These are phyloP conservation scores for Lactarius evosmus DNA, from an alignment of 768 basidiomycete species.

Conservation along the genomic window DNA sequence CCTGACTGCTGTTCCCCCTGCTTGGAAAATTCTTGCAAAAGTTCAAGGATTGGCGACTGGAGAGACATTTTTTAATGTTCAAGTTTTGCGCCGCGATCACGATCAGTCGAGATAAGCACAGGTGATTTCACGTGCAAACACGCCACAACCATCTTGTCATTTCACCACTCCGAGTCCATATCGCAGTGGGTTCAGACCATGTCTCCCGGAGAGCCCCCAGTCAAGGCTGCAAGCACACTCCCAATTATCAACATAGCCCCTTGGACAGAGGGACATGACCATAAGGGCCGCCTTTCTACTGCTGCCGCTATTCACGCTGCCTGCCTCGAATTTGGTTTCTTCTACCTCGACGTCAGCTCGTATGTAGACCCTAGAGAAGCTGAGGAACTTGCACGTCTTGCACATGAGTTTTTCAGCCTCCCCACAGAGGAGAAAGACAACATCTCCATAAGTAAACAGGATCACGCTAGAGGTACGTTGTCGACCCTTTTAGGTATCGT, in stretches of 20 bases:
- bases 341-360: constrained; percentile 73
- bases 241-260: constrained; percentile 75
- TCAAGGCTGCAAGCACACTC: constrained; percentile 35
- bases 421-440: constrained; percentile 61
- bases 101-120: neutral
- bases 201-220: neutral
- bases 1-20: constrained; percentile 48
- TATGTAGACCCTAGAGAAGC: constrained; percentile 57
- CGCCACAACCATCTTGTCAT: neutral
- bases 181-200: neutral
- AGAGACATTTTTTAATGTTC: constrained; percentile 31
- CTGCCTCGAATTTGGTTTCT: constrained; percentile 81
- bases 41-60: constrained; percentile 40
- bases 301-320: constrained; percentile 63
- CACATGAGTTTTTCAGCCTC: constrained; percentile 66
- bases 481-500: neutral
- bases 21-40: constrained; percentile 45
- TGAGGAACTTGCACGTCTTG: constrained; percentile 61
- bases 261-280: constrained; percentile 44
- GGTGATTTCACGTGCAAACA: constrained; percentile 4
- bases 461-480: constrained; percentile 67
- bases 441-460: constrained; percentile 64
- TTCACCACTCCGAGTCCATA: too few species aligned
- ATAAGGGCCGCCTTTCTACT: constrained; percentile 43
- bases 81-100: constrained; percentile 13